These are phyloP conservation scores for Suillus fuscotomentosus DNA, from an alignment of 768 basidiomycete genomes.

Conservation along the genomic window DNA sequence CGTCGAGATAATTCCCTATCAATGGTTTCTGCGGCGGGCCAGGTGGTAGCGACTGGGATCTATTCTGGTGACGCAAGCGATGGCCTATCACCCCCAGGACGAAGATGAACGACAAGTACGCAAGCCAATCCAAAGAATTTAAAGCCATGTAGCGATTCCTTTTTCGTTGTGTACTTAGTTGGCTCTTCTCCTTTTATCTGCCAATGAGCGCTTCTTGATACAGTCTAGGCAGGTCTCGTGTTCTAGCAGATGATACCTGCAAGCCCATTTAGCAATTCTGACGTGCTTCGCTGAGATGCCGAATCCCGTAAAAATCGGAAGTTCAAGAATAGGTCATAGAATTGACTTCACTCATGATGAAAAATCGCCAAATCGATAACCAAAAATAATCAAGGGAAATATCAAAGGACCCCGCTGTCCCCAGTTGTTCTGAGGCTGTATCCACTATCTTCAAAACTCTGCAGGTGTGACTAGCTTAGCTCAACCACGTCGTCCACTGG, in stretches of 20 bases:
- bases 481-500: slow-evolving; percentile 52
- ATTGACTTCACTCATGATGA: background rate
- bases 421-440: background rate
- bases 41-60: slow-evolving; percentile 22
- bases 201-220: background rate
- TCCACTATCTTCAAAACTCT: background rate
- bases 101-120: background rate
- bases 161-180: background rate
- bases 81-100: background rate
- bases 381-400: background rate
- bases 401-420: background rate
- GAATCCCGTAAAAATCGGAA: background rate
- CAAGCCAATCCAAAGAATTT: background rate
- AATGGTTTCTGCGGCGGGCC: slow-evolving; percentile 24
- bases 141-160: background rate
- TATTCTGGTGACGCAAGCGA: background rate
- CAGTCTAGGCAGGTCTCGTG: background rate
- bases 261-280: background rate
- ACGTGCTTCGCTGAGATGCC: background rate
- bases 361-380: background rate
- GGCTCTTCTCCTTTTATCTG: background rate
- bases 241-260: background rate
- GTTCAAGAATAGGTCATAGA: background rate
- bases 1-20: slow-evolving; percentile 25
- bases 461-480: slow-evolving; percentile 20